Conservation (phyloP, 1,284 basidiomycete species). For the Pseudozyma pruni region DNA sequence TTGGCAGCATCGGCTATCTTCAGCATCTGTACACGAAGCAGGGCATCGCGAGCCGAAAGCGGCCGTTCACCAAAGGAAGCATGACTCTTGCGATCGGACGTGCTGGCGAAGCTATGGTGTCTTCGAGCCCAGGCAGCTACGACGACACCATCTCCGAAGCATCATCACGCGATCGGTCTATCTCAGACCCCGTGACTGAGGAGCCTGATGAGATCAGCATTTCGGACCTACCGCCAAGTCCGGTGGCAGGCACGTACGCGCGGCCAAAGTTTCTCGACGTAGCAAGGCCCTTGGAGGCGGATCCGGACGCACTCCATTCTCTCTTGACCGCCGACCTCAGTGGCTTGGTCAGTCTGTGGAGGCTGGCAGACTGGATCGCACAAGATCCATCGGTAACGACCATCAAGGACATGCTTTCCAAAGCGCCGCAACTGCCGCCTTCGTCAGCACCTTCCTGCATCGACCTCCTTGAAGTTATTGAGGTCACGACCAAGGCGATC, state of each 20-base stretch:
- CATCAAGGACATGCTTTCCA: slow-evolving; percentile 11
- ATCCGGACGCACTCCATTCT: slow-evolving; percentile 32
- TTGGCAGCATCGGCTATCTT: slow-evolving; percentile 57
- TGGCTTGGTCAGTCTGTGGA: slow-evolving; percentile 10
- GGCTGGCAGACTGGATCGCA: slow-evolving; percentile 14
- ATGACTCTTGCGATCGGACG: slow-evolving; percentile 51
- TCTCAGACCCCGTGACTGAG: slow-evolving; percentile 6
- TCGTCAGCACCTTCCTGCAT: neutral
- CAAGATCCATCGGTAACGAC: neutral
- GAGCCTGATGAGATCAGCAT: slow-evolving; percentile 17
- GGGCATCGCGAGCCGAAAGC: slow-evolving; percentile 50
- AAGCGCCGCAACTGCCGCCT: neutral
- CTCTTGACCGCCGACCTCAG: slow-evolving; percentile 27
- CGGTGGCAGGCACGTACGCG: slow-evolving; percentile 22
- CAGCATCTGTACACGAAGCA: slow-evolving; percentile 58
- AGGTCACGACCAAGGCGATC: slow-evolving; percentile 45
- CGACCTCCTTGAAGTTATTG: slow-evolving; percentile 29
- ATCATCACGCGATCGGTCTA: neutral
- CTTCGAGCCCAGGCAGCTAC: neutral
- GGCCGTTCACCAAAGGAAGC: slow-evolving; percentile 34
- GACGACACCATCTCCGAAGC: neutral
- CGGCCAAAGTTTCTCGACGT: slow-evolving; percentile 38
- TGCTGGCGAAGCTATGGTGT: slow-evolving; percentile 44
- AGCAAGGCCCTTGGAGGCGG: slow-evolving; percentile 49
- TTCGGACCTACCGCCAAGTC: slow-evolving; percentile 38